phyloP scores from a whole-genome alignment of 1,284 basidiomycete species.

The Takashimella koratensis region DNA sequence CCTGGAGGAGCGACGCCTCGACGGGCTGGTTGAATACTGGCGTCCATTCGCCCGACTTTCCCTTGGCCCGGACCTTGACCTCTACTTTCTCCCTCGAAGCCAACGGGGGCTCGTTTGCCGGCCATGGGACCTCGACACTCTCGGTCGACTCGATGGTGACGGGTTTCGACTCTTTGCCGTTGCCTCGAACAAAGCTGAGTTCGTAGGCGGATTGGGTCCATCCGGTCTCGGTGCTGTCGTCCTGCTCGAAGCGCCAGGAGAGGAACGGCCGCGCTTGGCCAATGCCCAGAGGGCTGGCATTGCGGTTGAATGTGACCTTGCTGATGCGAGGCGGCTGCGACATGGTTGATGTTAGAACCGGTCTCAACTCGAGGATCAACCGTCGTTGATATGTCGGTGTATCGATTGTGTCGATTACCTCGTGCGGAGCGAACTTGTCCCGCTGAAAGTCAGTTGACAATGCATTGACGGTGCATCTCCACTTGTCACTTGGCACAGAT shows the following conservation, averaged over 20 bases:
- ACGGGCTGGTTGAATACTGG: conserved; percentile 1
- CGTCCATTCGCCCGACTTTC: conserved; percentile 14
- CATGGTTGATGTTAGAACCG: neutral
- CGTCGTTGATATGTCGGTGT: too few species aligned
- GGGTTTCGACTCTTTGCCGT: neutral
- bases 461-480: too few species aligned
- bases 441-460: too few species aligned
- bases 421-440: too few species aligned
- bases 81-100: conserved; percentile 21
- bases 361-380: neutral
- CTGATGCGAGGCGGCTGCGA: conserved; percentile 6
- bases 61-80: conserved; percentile 20
- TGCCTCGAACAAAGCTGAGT: conserved; percentile 1
- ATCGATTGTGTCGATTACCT: too few species aligned
- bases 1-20: conserved; percentile 27
- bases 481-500: too few species aligned
- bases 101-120: conserved; percentile 9
- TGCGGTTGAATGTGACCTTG: conserved; percentile 8
- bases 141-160: conserved; percentile 1
- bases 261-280: conserved; percentile 6
- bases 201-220: conserved; percentile 7
- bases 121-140: conserved; percentile 23
- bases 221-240: neutral
- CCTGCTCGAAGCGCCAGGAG: conserved; percentile 6
- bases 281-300: conserved; percentile 10